phyloP scores from a whole-genome alignment of 441 rosid genomes.

The Pelargonium fulgidum region DNA sequence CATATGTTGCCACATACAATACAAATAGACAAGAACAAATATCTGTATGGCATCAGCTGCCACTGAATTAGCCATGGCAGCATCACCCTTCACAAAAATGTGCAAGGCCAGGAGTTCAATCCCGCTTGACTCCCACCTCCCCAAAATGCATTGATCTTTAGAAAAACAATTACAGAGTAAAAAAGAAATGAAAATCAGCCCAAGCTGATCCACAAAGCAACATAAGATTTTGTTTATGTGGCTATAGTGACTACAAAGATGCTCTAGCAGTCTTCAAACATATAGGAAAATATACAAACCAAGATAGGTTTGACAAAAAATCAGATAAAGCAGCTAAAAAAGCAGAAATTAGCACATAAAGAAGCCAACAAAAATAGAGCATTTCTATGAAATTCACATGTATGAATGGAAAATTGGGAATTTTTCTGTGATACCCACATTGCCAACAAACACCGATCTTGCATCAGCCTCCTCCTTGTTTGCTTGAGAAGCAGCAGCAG shows the following conservation, averaged over 20 bases:
- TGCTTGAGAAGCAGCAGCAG: conserved; percentile 3
- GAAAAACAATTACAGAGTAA: neutral
- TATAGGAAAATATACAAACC: neutral
- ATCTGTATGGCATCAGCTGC: neutral
- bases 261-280: neutral
- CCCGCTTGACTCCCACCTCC: neutral
- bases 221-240: neutral
- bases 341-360: neutral
- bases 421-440: neutral
- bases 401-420: neutral
- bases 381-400: neutral
- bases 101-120: neutral
- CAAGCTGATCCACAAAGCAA: neutral
- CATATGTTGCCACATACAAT: neutral
- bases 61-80: neutral
- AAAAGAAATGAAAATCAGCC: neutral
- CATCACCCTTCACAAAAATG: neutral
- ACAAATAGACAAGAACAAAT: neutral
- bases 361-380: neutral
- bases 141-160: neutral
- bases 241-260: neutral
- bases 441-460: neutral
- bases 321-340: neutral
- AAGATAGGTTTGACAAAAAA: neutral
- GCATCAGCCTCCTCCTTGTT: conserved; percentile 5